A percentile compares a stretch with the other conserved stretches of the same genome.
Conservation (phyloP, 169 alveolate genomes). For the Prorocentrum cordatum region DNA sequence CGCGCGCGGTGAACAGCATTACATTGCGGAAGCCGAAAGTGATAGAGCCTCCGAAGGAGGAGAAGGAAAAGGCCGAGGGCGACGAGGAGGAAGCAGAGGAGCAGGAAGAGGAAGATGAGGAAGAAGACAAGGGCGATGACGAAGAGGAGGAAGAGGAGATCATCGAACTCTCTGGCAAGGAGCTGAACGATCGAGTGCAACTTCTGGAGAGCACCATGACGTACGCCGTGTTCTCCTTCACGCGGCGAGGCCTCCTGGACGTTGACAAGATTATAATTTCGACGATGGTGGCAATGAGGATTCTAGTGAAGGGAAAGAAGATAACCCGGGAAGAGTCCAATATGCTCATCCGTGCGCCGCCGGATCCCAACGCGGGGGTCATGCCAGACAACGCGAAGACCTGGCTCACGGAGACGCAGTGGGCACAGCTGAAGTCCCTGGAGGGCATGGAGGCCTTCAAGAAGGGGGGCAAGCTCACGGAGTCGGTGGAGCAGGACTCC, state of each 20-base stretch:
- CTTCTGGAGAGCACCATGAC: conserved; percentile 82
- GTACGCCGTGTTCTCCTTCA: conserved; percentile 83
- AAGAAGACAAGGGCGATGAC: conserved; percentile 6
- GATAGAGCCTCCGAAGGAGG: conserved; percentile 70
- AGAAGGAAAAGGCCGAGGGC: background rate
- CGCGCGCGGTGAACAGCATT: conserved; percentile 88
- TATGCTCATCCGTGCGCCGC: conserved; percentile 83
- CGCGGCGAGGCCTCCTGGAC: conserved; percentile 86
- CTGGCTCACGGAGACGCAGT: conserved; percentile 77
- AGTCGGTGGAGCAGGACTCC: conserved; percentile 70
- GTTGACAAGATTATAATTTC: conserved; percentile 88
- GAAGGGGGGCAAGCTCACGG: background rate
- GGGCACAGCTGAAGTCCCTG: conserved; percentile 75
- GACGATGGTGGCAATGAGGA: conserved; percentile 85
- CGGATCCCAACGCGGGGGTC: conserved; percentile 82
- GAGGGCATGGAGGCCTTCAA: conserved; percentile 72
- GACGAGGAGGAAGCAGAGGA: background rate
- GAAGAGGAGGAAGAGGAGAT: conserved; percentile 75
- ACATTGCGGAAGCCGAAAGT: conserved; percentile 79
- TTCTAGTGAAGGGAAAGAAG: conserved; percentile 76
- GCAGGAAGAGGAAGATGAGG: background rate
- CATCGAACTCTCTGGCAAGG: conserved; percentile 77
- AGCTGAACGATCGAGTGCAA: conserved; percentile 79
- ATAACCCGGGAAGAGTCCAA: conserved; percentile 74
- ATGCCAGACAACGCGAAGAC: conserved; percentile 83